Conservation (phyloP, 495 filamentous ascomycete genomes). For the Penicillium fimorum region DNA sequence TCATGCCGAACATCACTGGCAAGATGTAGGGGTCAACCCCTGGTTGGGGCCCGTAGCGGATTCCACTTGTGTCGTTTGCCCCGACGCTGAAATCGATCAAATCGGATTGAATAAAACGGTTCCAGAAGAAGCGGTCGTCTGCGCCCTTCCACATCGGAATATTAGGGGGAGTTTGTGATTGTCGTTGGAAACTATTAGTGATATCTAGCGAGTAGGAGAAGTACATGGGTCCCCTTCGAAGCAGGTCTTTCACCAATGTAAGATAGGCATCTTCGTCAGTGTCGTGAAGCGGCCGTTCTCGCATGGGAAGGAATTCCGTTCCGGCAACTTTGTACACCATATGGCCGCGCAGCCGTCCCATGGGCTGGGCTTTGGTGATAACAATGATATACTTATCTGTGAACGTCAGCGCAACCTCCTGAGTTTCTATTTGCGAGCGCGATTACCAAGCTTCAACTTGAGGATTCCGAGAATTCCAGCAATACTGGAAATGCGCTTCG, state of each 20-base stretch:
- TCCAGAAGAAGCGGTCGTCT: slow-evolving; percentile 99
- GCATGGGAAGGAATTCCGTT: slow-evolving; percentile 91
- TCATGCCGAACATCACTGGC: slow-evolving; percentile 90
- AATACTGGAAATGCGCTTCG: slow-evolving; percentile 87
- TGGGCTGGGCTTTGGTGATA: slow-evolving; percentile 89
- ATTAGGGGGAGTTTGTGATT: slow-evolving; percentile 65
- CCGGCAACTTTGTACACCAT: slow-evolving; percentile 88
- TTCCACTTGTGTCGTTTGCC: slow-evolving; percentile 37
- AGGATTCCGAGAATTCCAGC: slow-evolving; percentile 92
- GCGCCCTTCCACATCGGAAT: slow-evolving; percentile 85
- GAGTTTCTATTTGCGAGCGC: background rate
- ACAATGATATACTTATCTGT: slow-evolving; percentile 95
- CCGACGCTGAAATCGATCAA: slow-evolving; percentile 78
- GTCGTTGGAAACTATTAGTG: slow-evolving; percentile 92
- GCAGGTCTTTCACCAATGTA: slow-evolving; percentile 67
- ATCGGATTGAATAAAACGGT: slow-evolving; percentile 85
- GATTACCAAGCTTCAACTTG: slow-evolving; percentile 78
- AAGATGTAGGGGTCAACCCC: slow-evolving; percentile 90
- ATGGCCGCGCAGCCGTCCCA: slow-evolving; percentile 88
- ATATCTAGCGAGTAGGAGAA: slow-evolving; percentile 96
- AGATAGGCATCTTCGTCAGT: slow-evolving; percentile 91
- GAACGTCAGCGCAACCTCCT: slow-evolving; percentile 15
- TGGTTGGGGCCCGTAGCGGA: slow-evolving; percentile 65
- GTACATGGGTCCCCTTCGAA: slow-evolving; percentile 88
- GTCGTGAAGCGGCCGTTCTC: slow-evolving; percentile 87